Evolutionary conservation across 176 grass and related monocot genomes (phyloP).

Genomic region (Eremochloa ophiuroides): DNA sequence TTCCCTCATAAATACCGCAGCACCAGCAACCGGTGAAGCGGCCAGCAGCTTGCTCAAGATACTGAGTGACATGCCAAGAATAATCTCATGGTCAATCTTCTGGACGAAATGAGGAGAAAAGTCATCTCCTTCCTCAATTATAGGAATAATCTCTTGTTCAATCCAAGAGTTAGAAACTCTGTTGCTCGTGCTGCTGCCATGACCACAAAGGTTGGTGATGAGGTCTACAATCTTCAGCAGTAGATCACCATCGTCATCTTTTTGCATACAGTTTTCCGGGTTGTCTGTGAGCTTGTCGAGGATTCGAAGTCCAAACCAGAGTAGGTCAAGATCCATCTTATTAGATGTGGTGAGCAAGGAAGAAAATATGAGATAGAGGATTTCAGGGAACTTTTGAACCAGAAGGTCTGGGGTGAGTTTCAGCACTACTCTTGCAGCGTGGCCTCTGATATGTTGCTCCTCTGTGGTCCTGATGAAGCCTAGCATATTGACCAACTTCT

Average conservation of each 20-base stretch:
- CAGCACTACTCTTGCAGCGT: constrained; percentile 19
- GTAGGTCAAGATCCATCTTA: neutral
- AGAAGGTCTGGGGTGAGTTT: constrained; percentile 15
- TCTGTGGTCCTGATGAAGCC: neutral
- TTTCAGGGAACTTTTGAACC: neutral
- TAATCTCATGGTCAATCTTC: constrained; percentile 23
- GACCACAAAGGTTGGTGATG: neutral
- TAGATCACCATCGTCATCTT: neutral
- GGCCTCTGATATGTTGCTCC: neutral
- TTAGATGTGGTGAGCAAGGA: neutral
- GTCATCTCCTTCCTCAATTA: neutral
- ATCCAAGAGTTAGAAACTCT: constrained; percentile 1
- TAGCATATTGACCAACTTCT: neutral
- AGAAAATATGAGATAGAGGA: neutral
- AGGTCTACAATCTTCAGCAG: constrained; percentile 18
- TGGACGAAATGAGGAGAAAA: neutral
- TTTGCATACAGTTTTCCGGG: neutral
- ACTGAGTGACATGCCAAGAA: constrained; percentile 21
- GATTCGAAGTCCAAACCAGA: constrained; percentile 23
- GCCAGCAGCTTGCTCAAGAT: constrained; percentile 17
- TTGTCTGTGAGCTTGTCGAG: constrained; percentile 10
- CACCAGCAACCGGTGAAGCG: neutral
- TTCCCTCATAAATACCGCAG: neutral
- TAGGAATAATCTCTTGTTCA: constrained; percentile 27
- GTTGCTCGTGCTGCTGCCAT: neutral